Conservation (phyloP, 139 green algal species). For the Deuterostichococcus epilithicus region DNA sequence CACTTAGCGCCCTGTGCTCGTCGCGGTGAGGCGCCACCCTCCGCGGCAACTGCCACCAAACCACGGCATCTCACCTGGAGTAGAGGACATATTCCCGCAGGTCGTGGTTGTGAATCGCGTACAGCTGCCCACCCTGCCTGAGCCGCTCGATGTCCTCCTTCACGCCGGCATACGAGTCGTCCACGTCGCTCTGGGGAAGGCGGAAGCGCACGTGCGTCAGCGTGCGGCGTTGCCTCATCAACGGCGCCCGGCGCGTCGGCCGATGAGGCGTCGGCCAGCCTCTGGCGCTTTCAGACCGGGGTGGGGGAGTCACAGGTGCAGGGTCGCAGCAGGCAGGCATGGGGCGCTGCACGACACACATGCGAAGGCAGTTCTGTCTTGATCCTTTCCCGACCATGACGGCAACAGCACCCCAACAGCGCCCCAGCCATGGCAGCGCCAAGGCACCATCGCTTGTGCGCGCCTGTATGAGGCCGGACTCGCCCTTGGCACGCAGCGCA, state of each 20-base stretch:
- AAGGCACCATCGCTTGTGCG: too few relatives aligned
- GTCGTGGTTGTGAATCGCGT: background rate
- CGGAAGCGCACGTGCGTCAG: background rate
- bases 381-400: too few relatives aligned
- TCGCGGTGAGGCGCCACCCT: background rate
- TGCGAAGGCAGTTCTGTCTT: too few relatives aligned
- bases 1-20: background rate
- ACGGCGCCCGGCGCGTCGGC: too few relatives aligned
- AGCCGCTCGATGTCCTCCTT: slow-evolving; percentile 4
- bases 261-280: too few relatives aligned
- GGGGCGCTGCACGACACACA: too few relatives aligned
- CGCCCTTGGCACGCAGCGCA: background rate
- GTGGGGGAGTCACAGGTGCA: too few relatives aligned
- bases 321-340: too few relatives aligned
- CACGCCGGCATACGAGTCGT: slow-evolving; percentile 2
- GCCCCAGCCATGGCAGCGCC: too few relatives aligned
- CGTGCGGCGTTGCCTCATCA: background rate
- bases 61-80: background rate
- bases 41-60: background rate
- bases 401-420: background rate
- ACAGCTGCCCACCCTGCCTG: background rate
- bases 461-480: slow-evolving; percentile 1
- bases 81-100: background rate
- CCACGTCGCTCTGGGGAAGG: background rate
- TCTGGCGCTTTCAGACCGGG: background rate